Base-by-base conservation (phyloP, 2,329 filamentous ascomycete genomes). In the Fusarium concolor region DNA sequence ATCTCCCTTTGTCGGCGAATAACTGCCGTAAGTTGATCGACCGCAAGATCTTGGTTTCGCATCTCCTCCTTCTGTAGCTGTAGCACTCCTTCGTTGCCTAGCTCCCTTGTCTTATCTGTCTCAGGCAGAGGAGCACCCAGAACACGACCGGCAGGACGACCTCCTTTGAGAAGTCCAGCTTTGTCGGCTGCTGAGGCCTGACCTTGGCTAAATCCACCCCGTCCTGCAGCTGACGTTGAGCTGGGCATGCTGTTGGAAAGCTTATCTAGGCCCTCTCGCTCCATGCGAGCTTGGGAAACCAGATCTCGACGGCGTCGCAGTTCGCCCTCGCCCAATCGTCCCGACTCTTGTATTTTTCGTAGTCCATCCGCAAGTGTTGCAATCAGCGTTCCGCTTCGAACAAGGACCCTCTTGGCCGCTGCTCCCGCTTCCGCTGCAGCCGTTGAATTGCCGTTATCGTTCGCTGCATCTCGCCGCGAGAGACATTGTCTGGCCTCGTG, bases 1-100 rank as follows among this genome's bases (percentile, higher is more conserved):
- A 95, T 92, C 78, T 94, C 90, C 74, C 87, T 90, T 81, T 95
- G 90, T 60, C 90, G 82, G 46, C 89, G 82, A 45, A 95, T 89
- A 46, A 93, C 89, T 67, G 87, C 88, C 3, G 87, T 85, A 56
- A 96, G 80, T 70, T 88, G 84, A 18, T 91, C 85, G 4, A 96
- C 86, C 71, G 92, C 90, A 71, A 89, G 77, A 69, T 96, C 92
- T 74, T 96, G 92, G 68, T 92, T 88, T 53, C 84, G 75, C 84
- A 95, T 92, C 77, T 92, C 87, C 74, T 92, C 85, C 71, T 88
- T 84, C 78, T 96, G 92, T 63, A 96, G 79, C 76, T 91, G 87
- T 64, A 94, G 72, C 18, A 96, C 89, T 0, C 91, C 92, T 6
- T 84, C 78, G 71, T 96, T 96, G 75, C 93, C 92, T 54, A 93